These are phyloP conservation scores for Tieghemostelium lacteum DNA, from an alignment of 78 protist genomes.

Conservation along the genomic window DNA sequence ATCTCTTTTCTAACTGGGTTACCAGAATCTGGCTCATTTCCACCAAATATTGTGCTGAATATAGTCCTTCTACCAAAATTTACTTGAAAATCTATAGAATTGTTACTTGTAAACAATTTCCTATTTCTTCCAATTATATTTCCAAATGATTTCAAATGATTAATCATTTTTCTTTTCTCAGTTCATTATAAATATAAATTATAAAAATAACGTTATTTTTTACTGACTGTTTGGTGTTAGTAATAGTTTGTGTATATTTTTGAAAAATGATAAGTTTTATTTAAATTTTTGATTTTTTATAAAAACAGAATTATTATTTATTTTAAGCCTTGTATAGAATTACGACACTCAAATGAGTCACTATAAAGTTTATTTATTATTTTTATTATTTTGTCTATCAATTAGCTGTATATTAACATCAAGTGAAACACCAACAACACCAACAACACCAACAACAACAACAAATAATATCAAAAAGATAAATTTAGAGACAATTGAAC, in stretches of 20 bases:
- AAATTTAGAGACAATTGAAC: neutral
- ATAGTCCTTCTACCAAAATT: too few species aligned
- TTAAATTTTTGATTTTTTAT: too few species aligned
- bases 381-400: neutral
- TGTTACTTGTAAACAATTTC: neutral
- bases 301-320: too few species aligned
- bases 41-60: too few species aligned
- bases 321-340: neutral
- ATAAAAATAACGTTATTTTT: neutral
- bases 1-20: neutral
- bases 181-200: too few species aligned
- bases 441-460: neutral
- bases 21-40: too few species aligned
- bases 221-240: neutral
- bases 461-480: neutral
- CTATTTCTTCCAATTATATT: neutral
- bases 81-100: neutral
- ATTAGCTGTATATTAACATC: neutral
- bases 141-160: neutral
- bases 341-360: neutral
- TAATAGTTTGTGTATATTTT: neutral
- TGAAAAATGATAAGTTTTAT: too few species aligned
- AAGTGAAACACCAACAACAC: neutral
- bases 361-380: neutral
- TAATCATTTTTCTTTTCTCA: neutral